Evolutionary conservation across 2,329 filamentous ascomycete species (phyloP), one percentile per base, ranked within the genome.

Genomic region (Coniochaeta pulveracea): DNA sequence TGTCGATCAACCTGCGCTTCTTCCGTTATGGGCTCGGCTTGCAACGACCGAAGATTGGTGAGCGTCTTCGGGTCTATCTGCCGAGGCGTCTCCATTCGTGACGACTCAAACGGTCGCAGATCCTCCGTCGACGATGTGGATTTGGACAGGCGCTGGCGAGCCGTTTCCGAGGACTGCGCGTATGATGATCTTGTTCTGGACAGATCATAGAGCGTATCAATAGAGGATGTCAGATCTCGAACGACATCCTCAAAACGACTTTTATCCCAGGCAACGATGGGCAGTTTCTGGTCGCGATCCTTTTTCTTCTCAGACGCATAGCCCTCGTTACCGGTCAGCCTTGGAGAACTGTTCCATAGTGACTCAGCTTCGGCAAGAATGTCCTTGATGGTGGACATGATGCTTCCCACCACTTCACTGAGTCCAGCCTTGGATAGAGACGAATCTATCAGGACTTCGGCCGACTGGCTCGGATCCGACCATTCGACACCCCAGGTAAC

Each of bases 401-500:
- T 81, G 51, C 80, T 85, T 37, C 76, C 75, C 34, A 88, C 82
- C 2, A 84, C 72, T 51, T 86, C 81, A 38, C 78, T 82, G 35
- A 88, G 59, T 15, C 82, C 83, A 34, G 79, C 78, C 50, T 80
- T 77, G 46, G 80, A 82, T 7, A 80, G 61, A 10, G 72, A 74
- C 47, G 77, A 73, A 47, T 80, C 75, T 40, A 88, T 86, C 52
- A 83, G 75, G 46, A 74, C 71, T 41, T 56, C 52, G 39, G 50
- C 47, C 10, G 50, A 51, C 47, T 78, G 69, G 42, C 64, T 70
- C 11, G 78, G 75, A 51, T 86, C 81, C 36, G 76, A 82, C 83
- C 83, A 89, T 52, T 85, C 80, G 34, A 85, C 61, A 0, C 82
- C 83, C 83, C 83, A 89, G 39, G 76, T 80, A 37, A 84, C 76